Conservation (phyloP, 1,284 basidiomycete genomes). For the Sporisorium graminicola region DNA sequence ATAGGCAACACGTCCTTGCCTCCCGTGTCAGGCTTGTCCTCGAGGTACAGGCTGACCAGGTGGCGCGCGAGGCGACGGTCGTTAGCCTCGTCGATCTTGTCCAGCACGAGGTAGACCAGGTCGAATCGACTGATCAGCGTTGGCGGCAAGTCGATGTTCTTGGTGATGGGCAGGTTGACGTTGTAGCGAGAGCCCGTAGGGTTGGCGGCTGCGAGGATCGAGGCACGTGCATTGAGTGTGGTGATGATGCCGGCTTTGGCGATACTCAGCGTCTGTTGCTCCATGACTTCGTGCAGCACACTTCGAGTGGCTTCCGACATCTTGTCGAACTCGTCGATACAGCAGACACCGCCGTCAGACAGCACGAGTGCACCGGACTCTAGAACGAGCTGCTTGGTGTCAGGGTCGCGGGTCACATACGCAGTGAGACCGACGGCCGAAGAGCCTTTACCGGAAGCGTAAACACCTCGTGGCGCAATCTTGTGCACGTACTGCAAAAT, state of each 20-base stretch:
- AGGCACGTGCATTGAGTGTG: conserved; percentile 95
- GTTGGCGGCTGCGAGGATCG: conserved; percentile 96
- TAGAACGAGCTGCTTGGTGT: conserved; percentile 95
- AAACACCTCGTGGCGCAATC: conserved; percentile 93
- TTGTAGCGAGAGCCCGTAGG: conserved; percentile 97
- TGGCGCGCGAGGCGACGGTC: conserved; percentile 93
- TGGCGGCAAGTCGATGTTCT: conserved; percentile 82
- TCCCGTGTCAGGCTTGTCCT: conserved; percentile 82
- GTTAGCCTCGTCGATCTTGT: conserved; percentile 85
- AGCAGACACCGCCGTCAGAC: conserved; percentile 97
- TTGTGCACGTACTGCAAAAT: conserved; percentile 94
- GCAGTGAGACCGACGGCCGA: conserved; percentile 98
- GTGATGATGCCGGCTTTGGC: conserved; percentile 99
- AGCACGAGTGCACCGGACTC: conserved; percentile 97
- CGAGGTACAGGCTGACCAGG: conserved; percentile 91
- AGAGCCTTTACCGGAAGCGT: conserved; percentile 89
- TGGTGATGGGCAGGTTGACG: conserved; percentile 81
- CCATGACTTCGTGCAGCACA: conserved; percentile 99
- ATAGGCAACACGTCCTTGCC: conserved; percentile 84
- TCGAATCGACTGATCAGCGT: conserved; percentile 98
- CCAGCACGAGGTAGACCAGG: conserved; percentile 94
- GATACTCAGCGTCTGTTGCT: conserved; percentile 99
- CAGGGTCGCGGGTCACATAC: conserved; percentile 96
- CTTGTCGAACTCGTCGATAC: conserved; percentile 99
- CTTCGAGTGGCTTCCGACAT: conserved; percentile 97